A percentile compares a stretch with the other conserved stretches of the same genome.
Evolutionary conservation across 2,329 filamentous ascomycete genomes (phyloP).

Genomic region (Fusarium sambucinum): DNA sequence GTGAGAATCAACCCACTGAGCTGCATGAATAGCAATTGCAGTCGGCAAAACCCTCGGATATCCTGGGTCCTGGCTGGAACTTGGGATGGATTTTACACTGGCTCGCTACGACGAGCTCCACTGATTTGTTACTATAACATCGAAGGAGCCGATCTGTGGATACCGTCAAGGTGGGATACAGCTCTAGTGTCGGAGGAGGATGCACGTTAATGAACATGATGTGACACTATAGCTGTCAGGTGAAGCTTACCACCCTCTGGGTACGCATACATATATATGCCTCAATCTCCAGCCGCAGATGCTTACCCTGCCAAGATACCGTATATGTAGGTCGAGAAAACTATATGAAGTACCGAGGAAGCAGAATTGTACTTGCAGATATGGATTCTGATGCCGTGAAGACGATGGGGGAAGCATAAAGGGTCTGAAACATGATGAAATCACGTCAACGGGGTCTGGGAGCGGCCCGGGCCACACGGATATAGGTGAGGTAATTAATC

Average conservation of each 20-base stretch:
- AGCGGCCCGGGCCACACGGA: background rate
- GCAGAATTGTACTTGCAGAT: background rate
- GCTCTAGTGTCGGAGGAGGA: constrained; percentile 2
- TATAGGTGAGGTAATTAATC: background rate
- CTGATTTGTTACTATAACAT: background rate
- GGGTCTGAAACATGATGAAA: background rate
- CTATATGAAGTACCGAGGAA: background rate
- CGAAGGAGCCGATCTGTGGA: constrained; percentile 8
- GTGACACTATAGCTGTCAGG: background rate
- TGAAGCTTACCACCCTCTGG: constrained; percentile 2
- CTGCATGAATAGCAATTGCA: background rate
- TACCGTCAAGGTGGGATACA: background rate
- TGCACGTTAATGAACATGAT: background rate
- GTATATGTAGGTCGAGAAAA: background rate
- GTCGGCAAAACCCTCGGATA: background rate
- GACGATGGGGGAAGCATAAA: background rate
- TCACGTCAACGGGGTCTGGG: background rate
- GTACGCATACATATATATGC: background rate
- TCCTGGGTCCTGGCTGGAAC: background rate
- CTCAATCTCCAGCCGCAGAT: background rate
- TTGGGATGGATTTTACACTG: background rate
- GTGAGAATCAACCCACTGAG: background rate
- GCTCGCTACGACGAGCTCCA: background rate
- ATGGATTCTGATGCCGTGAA: background rate
- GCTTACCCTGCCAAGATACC: background rate